Percentiles rank a stretch among this genome's conserved stretches.
Conservation (phyloP, 1,284 basidiomycete genomes). For the Athelia psychrophila region DNA sequence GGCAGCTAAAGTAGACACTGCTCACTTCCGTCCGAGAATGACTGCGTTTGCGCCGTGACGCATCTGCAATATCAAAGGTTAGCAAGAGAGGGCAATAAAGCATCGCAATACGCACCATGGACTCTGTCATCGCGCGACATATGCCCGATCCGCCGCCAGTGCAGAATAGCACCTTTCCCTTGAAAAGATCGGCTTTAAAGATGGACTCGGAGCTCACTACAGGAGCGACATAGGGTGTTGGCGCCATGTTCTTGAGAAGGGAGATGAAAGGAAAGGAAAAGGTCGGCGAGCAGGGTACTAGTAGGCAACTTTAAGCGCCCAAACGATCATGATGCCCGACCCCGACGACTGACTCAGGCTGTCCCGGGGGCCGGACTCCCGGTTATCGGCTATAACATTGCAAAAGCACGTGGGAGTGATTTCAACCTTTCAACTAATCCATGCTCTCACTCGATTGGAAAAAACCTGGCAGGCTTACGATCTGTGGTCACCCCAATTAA, state of each 20-base stretch:
- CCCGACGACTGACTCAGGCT: too few relatives aligned
- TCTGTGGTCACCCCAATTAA: too few relatives aligned
- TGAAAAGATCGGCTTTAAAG: slow-evolving; percentile 83
- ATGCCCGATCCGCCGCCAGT: slow-evolving; percentile 92
- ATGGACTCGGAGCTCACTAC: slow-evolving; percentile 52
- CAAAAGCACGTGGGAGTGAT: too few relatives aligned
- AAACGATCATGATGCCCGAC: too few relatives aligned
- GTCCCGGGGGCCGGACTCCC: too few relatives aligned
- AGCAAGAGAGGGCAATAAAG: neutral
- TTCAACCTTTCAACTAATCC: too few relatives aligned
- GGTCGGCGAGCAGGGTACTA: neutral
- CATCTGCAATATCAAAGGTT: slow-evolving; percentile 51
- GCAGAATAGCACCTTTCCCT: slow-evolving; percentile 92
- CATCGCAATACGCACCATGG: slow-evolving; percentile 57
- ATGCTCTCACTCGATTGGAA: too few relatives aligned
- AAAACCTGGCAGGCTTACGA: too few relatives aligned
- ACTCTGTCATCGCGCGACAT: slow-evolving; percentile 85
- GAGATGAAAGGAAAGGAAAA: neutral
- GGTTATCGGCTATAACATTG: too few relatives aligned
- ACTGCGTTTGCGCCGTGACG: slow-evolving; percentile 78
- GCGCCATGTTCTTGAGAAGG: slow-evolving; percentile 29
- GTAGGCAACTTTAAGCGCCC: slow-evolving; percentile 2
- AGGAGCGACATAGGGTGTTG: slow-evolving; percentile 37
- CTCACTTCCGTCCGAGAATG: slow-evolving; percentile 87
- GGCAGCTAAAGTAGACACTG: slow-evolving; percentile 1